These are phyloP conservation scores for Macrolepiota dolichaula DNA, from an alignment of 768 basidiomycete genomes.

Conservation along the genomic window DNA sequence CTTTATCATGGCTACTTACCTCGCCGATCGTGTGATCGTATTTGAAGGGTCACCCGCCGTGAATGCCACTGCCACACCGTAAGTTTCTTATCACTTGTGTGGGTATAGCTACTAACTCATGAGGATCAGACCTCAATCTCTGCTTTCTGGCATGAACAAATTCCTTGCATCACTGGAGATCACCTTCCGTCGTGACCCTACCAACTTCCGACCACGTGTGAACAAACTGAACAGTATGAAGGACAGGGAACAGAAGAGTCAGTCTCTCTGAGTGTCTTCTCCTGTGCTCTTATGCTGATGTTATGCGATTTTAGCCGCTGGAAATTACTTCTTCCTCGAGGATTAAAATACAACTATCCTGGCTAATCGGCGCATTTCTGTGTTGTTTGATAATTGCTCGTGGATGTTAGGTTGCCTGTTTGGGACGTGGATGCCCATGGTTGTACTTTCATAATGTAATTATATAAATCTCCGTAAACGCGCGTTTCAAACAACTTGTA, in stretches of 20 bases:
- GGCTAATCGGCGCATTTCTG: not conserved
- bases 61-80: slow-evolving; percentile 89
- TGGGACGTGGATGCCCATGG: not conserved
- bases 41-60: slow-evolving; percentile 87
- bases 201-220: slow-evolving; percentile 86
- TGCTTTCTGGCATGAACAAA: slow-evolving; percentile 96
- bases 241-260: slow-evolving; percentile 85
- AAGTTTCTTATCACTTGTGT: slow-evolving; percentile 26
- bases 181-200: slow-evolving; percentile 97
- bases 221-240: slow-evolving; percentile 85
- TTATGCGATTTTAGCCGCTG: slow-evolving; percentile 46
- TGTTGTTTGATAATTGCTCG: not conserved
- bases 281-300: slow-evolving; percentile 1
- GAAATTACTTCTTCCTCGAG: slow-evolving; percentile 93
- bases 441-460: slow-evolving; percentile 6
- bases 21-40: slow-evolving; percentile 95
- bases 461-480: not conserved
- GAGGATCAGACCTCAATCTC: slow-evolving; percentile 77
- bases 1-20: slow-evolving; percentile 99
- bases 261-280: slow-evolving; percentile 17
- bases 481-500: not conserved
- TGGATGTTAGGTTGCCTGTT: not conserved
- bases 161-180: slow-evolving; percentile 96
- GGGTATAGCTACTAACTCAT: not conserved
- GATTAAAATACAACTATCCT: slow-evolving; percentile 40